Percentiles rank a stretch among this genome's conserved stretches.
Conservation (phyloP, 805 yeast species). For the Candida manassasensis region DNA sequence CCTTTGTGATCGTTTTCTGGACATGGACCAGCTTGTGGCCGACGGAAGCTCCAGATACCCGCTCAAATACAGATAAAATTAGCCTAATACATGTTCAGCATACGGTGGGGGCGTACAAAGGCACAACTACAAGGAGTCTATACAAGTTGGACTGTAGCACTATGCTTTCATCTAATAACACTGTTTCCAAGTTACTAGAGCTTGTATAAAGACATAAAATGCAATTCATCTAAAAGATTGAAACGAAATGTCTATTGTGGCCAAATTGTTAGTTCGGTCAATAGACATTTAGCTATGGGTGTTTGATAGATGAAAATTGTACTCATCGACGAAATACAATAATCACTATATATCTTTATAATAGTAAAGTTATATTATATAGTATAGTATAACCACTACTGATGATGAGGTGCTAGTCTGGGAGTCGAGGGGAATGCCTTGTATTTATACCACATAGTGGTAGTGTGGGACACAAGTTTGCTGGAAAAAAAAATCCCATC, state of each 20-base stretch:
- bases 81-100: too few relatives aligned
- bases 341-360: conserved; percentile 9
- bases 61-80: too few relatives aligned
- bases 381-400: conserved; percentile 80
- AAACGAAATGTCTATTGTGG: conserved; percentile 71
- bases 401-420: conserved; percentile 43
- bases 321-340: conserved; percentile 4
- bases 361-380: conserved; percentile 49
- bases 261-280: conserved; percentile 73
- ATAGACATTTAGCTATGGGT: conserved; percentile 57
- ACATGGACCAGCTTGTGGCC: too few relatives aligned
- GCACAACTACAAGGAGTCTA: not conserved
- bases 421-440: conserved; percentile 23
- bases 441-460: conserved; percentile 21
- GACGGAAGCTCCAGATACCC: too few relatives aligned
- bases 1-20: too few relatives aligned
- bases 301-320: conserved; percentile 6
- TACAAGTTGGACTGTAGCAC: conserved; percentile 39
- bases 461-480: conserved; percentile 1
- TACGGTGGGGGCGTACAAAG: not conserved
- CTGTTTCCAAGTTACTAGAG: conserved; percentile 26
- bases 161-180: conserved; percentile 45
- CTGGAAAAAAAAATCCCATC: too few relatives aligned
- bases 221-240: conserved; percentile 58
- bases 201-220: conserved; percentile 20